A percentile compares a stretch with the other conserved stretches of the same genome.
These are phyloP conservation scores for Rhododendron mucronatum DNA, from an alignment of 148 eudicot genomes.

Conservation along the genomic window DNA sequence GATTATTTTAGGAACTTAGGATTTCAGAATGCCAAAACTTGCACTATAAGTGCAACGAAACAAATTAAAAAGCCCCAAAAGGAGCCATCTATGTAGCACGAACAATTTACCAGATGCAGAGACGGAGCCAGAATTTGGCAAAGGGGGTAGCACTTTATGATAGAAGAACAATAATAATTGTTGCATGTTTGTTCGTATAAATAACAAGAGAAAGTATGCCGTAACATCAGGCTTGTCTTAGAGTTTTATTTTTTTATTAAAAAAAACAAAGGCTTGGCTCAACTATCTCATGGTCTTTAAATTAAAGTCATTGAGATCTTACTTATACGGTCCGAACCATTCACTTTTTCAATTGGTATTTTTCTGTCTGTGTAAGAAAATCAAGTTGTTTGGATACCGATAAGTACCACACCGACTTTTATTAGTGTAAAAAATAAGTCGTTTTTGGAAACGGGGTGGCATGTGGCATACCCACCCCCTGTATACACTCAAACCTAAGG, in stretches of 20 bases:
- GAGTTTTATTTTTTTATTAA: neutral
- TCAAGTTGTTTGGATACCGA: neutral
- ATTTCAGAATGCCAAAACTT: neutral
- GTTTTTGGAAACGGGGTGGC: neutral
- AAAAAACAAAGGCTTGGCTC: neutral
- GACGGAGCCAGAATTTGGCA: too few relatives aligned
- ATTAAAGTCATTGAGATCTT: neutral
- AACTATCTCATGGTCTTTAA: neutral
- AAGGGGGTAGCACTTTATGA: too few relatives aligned
- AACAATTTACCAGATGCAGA: neutral
- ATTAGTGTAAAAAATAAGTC: too few relatives aligned
- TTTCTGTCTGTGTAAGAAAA: too few relatives aligned
- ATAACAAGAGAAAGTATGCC: too few relatives aligned
- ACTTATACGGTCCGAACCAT: too few relatives aligned
- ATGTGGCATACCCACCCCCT: neutral
- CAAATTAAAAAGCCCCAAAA: neutral
- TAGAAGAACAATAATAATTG: too few relatives aligned
- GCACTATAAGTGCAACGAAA: neutral
- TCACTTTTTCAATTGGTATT: neutral
- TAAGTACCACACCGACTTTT: neutral
- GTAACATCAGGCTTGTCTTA: too few relatives aligned
- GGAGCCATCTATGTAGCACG: neutral
- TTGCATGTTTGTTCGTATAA: too few relatives aligned
- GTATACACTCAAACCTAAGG: neutral
- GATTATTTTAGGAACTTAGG: neutral